phyloP scores from a whole-genome alignment of 1,139 yeast species.

The Lodderomyces beijingensis region DNA sequence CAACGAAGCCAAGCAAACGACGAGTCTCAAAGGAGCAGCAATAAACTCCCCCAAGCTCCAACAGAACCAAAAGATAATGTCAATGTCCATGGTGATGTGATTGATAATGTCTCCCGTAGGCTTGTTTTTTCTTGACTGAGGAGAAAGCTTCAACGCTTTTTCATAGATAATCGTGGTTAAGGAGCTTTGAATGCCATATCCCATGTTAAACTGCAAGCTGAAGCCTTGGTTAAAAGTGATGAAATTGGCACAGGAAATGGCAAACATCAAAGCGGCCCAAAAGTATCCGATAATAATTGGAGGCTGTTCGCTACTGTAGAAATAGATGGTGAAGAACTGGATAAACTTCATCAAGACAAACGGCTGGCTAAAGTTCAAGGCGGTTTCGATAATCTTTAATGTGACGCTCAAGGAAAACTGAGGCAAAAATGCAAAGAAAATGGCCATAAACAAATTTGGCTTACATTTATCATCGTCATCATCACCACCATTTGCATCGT shows the following conservation, averaged over 20 bases:
- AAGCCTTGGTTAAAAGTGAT: constrained; percentile 24
- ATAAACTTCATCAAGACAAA: constrained; percentile 30
- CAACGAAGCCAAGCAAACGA: constrained; percentile 24
- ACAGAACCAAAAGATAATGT: constrained; percentile 22
- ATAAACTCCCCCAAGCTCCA: constrained; percentile 17
- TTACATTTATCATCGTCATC: constrained; percentile 5
- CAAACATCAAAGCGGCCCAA: constrained; percentile 26
- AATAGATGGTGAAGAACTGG: constrained; percentile 19
- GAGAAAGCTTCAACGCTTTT: constrained; percentile 33
- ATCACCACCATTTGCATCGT: background rate
- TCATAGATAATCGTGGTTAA: constrained; percentile 29
- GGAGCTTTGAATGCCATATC: constrained; percentile 19
- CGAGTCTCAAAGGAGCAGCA: constrained; percentile 55
- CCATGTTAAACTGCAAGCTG: constrained; percentile 17
- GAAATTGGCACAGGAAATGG: constrained; percentile 21
- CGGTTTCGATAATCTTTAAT: constrained; percentile 20
- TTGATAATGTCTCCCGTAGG: constrained; percentile 40
- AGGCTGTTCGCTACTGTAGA: constrained; percentile 16
- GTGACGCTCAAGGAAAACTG: constrained; percentile 11
- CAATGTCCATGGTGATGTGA: constrained; percentile 36
- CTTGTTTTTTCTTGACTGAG: constrained; percentile 34
- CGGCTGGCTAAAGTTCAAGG: constrained; percentile 23
- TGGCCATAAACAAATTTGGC: constrained; percentile 11
- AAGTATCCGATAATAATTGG: constrained; percentile 26
- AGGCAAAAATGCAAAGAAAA: constrained; percentile 9